Percentiles rank a stretch among this genome's conserved stretches.
phyloP scores from a whole-genome alignment of 2,329 filamentous ascomycete genomes.

The Cytospora schulzeri region DNA sequence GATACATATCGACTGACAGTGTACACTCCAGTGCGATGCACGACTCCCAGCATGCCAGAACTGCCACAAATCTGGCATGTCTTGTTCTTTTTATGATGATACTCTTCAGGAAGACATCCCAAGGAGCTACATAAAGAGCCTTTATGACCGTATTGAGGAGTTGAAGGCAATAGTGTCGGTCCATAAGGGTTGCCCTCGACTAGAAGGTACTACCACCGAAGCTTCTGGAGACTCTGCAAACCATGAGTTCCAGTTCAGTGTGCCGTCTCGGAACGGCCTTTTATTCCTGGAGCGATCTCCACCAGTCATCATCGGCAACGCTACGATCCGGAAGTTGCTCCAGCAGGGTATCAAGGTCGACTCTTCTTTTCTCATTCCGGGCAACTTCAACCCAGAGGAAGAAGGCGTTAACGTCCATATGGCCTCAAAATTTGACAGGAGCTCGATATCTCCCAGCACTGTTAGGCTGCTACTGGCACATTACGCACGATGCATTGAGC shows the following conservation, averaged over 20 bases:
- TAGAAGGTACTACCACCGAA: neutral
- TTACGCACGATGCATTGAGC: conserved; percentile 17
- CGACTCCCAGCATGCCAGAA: conserved; percentile 18
- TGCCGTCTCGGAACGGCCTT: conserved; percentile 13
- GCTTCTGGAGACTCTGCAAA: neutral
- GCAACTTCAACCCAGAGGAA: conserved; percentile 8
- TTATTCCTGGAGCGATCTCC: conserved; percentile 18
- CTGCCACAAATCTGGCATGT: conserved; percentile 16
- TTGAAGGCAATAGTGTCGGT: conserved; percentile 20
- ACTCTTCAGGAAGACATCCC: conserved; percentile 19
- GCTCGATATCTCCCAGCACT: conserved; percentile 8
- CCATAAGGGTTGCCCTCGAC: conserved; percentile 4
- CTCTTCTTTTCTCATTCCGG: conserved; percentile 7
- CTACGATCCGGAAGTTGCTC: conserved; percentile 17
- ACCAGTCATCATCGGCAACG: conserved; percentile 17
- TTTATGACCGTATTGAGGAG: conserved; percentile 23
- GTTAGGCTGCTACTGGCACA: conserved; percentile 16
- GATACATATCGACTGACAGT: neutral
- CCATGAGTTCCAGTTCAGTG: conserved; percentile 9
- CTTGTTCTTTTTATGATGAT: conserved; percentile 19
- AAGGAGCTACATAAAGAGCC: conserved; percentile 19
- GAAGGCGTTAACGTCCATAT: conserved; percentile 5
- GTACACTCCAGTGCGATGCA: conserved; percentile 15
- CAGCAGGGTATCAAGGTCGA: conserved; percentile 14
- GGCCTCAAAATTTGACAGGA: conserved; percentile 9